Conservation (phyloP, 2,329 filamentous ascomycete species). For the Verticillium alfalfae region DNA sequence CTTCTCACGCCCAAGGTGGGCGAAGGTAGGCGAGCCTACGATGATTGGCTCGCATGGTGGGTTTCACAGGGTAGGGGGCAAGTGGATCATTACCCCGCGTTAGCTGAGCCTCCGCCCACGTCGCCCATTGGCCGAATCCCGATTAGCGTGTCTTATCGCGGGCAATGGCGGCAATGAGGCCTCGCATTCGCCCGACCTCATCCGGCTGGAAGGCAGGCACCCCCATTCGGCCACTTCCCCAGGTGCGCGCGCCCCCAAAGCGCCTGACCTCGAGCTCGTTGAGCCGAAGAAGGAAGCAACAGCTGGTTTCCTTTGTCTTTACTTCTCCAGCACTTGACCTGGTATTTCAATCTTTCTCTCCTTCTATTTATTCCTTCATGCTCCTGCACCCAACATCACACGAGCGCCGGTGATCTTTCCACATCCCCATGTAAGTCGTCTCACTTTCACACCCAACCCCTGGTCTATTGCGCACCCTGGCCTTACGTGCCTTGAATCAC, state of each 20-base stretch:
- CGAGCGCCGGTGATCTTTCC: not conserved
- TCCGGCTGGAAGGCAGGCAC: not conserved
- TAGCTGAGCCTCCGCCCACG: not conserved
- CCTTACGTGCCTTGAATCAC: not conserved
- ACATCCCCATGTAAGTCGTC: not conserved
- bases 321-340: not conserved
- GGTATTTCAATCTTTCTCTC: not conserved
- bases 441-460: not conserved
- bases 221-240: not conserved
- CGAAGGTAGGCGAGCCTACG: not conserved
- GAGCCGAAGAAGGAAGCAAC: not conserved
- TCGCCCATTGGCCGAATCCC: not conserved
- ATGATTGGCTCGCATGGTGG: not conserved
- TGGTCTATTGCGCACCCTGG: not conserved
- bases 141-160: not conserved
- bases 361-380: not conserved
- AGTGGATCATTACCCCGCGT: slow-evolving; percentile 1
- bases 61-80: not conserved
- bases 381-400: not conserved
- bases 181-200: not conserved
- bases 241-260: not conserved
- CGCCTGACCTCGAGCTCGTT: not conserved
- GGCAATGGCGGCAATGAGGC: not conserved
- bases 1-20: slow-evolving; percentile 10
- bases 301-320: not conserved